Base-by-base conservation (phyloP, 1,284 basidiomycete species). In the Stereum hirsutum region DNA sequence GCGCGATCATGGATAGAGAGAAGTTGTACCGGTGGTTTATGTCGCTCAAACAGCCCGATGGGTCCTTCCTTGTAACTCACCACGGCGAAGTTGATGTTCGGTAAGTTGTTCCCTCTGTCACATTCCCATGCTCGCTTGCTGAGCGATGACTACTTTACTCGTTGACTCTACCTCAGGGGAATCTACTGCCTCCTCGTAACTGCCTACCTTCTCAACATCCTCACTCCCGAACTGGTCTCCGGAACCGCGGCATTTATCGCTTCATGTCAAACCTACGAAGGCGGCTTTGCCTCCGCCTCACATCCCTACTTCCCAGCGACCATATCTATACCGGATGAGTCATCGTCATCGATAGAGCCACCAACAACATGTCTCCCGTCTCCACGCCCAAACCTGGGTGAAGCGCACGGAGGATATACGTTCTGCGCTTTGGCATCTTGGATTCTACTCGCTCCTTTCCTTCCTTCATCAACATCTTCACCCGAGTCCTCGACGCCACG, bases 361-460 rank as follows among this genome's bases (percentile, higher is more conserved):
- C 55, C 54, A 19, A 52, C 54, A 11, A 47, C 46, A 7, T 56
- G 64, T 23, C 61, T 70, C 24, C 52, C 60, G 1, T 59, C 59
- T 7, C 70, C 78, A 2, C 74, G 78, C 11, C 84, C 75, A 17
- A 67, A 83, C 5, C 73, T 93, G 32, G 88, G 94, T 39, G 96
- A 99, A 63, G 94, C 96, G 0, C 96, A 99, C 52, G 96, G 96
- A 6, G 96, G 96, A 0, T 99, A 99, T 64, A 90, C 94, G 0
- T 96, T 88, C 58, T 99, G 96, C 57, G 81, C 90, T 1, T 68
- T 94, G 17, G 89, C 90, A 0, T 80, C 85, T 15, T 88, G 91
- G 78, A 74, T 89, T 27, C 69, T 96, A 41, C 66, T 98, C 0
- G 72, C 72, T 31, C 75, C 84, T 0, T 78, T 68, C 42, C 49